Evolutionary conservation across 129 eudicot species (phyloP).

Genomic region (Helianthus annuus): HanXRQr2.0-SUNRISE NC_035436.2:204980607-204981106

Average conservation of each 20-base stretch:
- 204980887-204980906: background rate
- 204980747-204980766: slow-evolving; percentile 37
- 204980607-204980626: slow-evolving; percentile 47
- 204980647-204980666: background rate
- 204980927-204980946: too few species aligned
- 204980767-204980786: slow-evolving; percentile 59
- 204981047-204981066: slow-evolving; percentile 51
- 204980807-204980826: slow-evolving; percentile 50
- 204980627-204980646: slow-evolving; percentile 21
- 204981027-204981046: slow-evolving; percentile 62
- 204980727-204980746: slow-evolving; percentile 30
- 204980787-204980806: slow-evolving; percentile 55
- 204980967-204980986: background rate
- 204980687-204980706: background rate
- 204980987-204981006: background rate
- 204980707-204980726: background rate
- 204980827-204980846: slow-evolving; percentile 29
- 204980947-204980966: too few species aligned
- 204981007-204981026: slow-evolving; percentile 20
- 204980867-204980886: background rate
- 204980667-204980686: background rate
- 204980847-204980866: slow-evolving; percentile 25
- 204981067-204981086: slow-evolving; percentile 61
- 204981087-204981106: slow-evolving; percentile 35
- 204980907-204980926: too few species aligned